Conservation (phyloP, 108 stramenopile species). For the Cylindrotheca fusiformis region DNA sequence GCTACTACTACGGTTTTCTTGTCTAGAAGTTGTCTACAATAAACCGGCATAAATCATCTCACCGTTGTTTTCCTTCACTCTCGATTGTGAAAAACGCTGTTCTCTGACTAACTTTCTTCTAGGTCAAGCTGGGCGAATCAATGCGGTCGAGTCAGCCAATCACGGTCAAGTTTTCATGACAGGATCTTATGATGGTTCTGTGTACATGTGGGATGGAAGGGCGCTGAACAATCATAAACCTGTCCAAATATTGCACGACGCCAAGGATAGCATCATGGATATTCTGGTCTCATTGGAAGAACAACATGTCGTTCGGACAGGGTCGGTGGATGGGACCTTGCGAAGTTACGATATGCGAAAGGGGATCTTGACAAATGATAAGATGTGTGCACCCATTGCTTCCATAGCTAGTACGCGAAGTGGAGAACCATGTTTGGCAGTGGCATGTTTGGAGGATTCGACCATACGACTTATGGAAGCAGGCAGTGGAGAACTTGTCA, state of each 20-base stretch:
- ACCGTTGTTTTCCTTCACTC: too few species aligned
- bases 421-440: conserved; percentile 42
- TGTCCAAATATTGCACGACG: conserved; percentile 69
- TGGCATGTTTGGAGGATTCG: conserved; percentile 70
- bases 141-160: conserved; percentile 54
- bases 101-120: too few species aligned
- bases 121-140: conserved; percentile 48
- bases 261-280: conserved; percentile 77
- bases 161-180: conserved; percentile 53
- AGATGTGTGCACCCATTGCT: conserved; percentile 56
- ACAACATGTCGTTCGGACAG: conserved; percentile 41
- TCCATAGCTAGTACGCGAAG: conserved; percentile 57
- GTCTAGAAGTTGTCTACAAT: too few species aligned
- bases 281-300: conserved; percentile 18
- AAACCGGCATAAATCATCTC: too few species aligned
- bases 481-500: conserved; percentile 39
- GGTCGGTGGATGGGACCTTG: conserved; percentile 75
- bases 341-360: conserved; percentile 75
- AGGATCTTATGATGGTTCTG: conserved; percentile 77
- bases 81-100: too few species aligned
- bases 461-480: conserved; percentile 64
- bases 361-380: conserved; percentile 49
- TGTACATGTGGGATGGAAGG: conserved; percentile 75
- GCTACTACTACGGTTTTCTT: too few species aligned
- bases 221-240: conserved; percentile 45